Conservation (phyloP, 148 eudicot genomes). For the Camellia lanceoleosa region DNA sequence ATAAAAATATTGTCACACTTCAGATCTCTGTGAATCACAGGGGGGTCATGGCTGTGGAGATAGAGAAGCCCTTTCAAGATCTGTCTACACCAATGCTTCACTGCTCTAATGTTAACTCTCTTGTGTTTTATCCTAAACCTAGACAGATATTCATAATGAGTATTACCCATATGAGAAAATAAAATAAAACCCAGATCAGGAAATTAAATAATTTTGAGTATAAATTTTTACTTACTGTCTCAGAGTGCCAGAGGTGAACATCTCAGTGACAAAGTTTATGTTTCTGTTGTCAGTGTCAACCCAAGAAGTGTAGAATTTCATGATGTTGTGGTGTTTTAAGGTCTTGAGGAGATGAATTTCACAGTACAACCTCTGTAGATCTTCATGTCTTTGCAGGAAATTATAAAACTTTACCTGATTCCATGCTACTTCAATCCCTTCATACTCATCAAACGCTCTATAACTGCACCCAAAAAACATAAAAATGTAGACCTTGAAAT, state of each 20-base stretch:
- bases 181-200: neutral
- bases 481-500: neutral
- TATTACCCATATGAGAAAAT: neutral
- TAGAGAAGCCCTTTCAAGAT: slow-evolving; percentile 45
- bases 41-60: slow-evolving; percentile 51
- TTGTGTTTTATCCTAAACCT: slow-evolving; percentile 40
- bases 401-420: slow-evolving; percentile 52
- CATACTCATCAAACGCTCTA: slow-evolving; percentile 54
- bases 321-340: slow-evolving; percentile 46
- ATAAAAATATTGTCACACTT: slow-evolving; percentile 50
- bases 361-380: slow-evolving; percentile 48
- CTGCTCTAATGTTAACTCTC: slow-evolving; percentile 40
- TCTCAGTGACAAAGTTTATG: slow-evolving; percentile 52
- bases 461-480: slow-evolving; percentile 24
- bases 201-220: neutral
- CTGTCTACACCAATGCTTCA: slow-evolving; percentile 55
- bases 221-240: slow-evolving; percentile 41
- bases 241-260: slow-evolving; percentile 64
- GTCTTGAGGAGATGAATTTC: slow-evolving; percentile 60
- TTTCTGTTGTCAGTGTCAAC: slow-evolving; percentile 49
- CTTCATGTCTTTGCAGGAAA: slow-evolving; percentile 44
- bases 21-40: slow-evolving; percentile 47
- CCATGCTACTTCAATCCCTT: slow-evolving; percentile 66
- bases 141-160: neutral
- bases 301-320: slow-evolving; percentile 61